Percentiles rank a stretch among this genome's conserved stretches.
Conservation (phyloP, 1,284 basidiomycete genomes). For the Lignosus rhinocerotis region DNA sequence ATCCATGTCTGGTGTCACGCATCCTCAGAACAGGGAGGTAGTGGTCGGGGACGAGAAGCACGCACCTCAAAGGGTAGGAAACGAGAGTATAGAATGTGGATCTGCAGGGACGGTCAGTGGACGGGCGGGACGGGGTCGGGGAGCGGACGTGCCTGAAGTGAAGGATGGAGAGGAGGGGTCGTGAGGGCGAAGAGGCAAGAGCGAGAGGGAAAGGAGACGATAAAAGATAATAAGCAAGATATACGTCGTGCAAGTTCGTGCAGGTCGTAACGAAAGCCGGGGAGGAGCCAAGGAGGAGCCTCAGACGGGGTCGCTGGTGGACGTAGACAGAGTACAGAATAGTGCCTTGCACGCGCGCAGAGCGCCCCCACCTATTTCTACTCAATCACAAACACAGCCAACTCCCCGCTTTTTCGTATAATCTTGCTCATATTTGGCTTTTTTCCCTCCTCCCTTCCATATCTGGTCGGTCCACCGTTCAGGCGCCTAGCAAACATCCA, state of each 20-base stretch:
- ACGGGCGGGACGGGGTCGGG: neutral
- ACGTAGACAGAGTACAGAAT: slow-evolving; percentile 34
- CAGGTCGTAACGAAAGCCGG: slow-evolving; percentile 62
- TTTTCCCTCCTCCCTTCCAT: neutral
- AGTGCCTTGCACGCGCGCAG: slow-evolving; percentile 27
- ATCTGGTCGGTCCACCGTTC: slow-evolving; percentile 12
- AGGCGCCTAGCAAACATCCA: neutral
- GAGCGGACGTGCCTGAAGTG: slow-evolving; percentile 32
- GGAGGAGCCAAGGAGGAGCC: slow-evolving; percentile 20
- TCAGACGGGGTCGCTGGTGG: slow-evolving; percentile 29
- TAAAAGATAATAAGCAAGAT: slow-evolving; percentile 37
- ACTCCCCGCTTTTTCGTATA: slow-evolving; percentile 18
- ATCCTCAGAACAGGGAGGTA: slow-evolving; percentile 5
- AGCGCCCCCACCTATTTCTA: slow-evolving; percentile 30
- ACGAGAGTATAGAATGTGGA: slow-evolving; percentile 29
- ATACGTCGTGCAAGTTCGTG: slow-evolving; percentile 68
- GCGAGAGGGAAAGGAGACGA: slow-evolving; percentile 28
- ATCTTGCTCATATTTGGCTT: neutral
- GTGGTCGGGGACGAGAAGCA: neutral
- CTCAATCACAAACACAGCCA: slow-evolving; percentile 26
- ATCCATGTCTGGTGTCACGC: slow-evolving; percentile 62
- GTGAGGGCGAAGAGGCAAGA: slow-evolving; percentile 19
- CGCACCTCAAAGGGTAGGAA: slow-evolving; percentile 26
- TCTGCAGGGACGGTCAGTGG: slow-evolving; percentile 20
- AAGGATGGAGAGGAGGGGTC: slow-evolving; percentile 25